Conservation (phyloP, 108 stramenopile genomes). For the Pseudonitzschia delicatissima region DNA sequence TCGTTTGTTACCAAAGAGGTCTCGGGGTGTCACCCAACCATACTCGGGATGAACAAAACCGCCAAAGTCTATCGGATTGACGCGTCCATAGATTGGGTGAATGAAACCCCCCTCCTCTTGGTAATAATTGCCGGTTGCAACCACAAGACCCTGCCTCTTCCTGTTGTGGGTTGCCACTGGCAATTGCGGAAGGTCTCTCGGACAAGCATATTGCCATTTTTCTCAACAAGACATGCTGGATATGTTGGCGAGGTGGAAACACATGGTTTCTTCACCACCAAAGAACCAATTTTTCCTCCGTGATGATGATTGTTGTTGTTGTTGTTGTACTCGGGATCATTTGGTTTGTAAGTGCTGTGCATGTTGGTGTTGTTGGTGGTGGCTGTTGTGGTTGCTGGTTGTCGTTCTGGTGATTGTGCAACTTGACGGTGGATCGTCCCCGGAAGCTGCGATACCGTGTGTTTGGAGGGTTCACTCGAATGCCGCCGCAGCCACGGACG, state of each 20-base stretch:
- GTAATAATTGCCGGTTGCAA: not conserved
- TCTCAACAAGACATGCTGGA: not conserved
- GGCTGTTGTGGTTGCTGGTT: constrained; percentile 2
- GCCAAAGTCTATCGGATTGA: constrained; percentile 10
- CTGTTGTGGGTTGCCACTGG: not conserved
- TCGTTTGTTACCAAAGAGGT: not conserved
- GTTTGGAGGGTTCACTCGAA: not conserved
- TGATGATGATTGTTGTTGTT: not conserved
- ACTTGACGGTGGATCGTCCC: not conserved
- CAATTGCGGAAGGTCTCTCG: constrained; percentile 1
- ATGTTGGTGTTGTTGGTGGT: no score
- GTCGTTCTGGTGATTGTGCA: not conserved
- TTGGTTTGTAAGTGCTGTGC: no score
- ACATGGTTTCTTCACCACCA: constrained; percentile 4
- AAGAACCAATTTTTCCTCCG: not conserved
- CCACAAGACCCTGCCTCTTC: constrained; percentile 1
- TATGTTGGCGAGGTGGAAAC: constrained; percentile 3
- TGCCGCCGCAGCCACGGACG: constrained; percentile 10
- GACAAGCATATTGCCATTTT: not conserved
- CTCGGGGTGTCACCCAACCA: constrained; percentile 22
- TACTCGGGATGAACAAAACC: constrained; percentile 27
- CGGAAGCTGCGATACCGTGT: constrained; percentile 10
- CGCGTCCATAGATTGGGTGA: constrained; percentile 28
- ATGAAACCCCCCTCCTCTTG: constrained; percentile 13
- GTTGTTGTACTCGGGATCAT: constrained; percentile 3